Evolutionary conservation across 768 basidiomycete species (phyloP).

Genomic region (Hortiboletus campestris): DNA sequence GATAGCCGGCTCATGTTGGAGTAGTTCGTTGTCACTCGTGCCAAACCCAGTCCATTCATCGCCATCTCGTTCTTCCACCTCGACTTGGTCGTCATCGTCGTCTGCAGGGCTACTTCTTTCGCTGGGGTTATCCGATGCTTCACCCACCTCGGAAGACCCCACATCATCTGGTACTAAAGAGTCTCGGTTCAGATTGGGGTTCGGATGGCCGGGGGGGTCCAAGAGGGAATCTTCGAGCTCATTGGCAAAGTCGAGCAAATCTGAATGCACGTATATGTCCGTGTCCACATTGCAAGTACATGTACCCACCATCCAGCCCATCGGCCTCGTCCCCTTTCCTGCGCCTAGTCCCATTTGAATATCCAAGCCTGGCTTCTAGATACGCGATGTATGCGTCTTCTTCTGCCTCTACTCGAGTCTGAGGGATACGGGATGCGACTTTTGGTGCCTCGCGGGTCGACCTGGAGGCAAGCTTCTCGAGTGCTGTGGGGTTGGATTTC

Average conservation of each 20-base stretch:
- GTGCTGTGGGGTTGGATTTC: slow-evolving; percentile 26
- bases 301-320: slow-evolving; percentile 73
- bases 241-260: slow-evolving; percentile 54
- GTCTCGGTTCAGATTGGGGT: background rate
- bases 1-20: background rate
- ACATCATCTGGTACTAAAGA: background rate
- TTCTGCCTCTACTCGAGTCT: slow-evolving; percentile 48
- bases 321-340: slow-evolving; percentile 59
- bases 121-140: background rate
- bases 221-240: slow-evolving; percentile 15
- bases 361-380: slow-evolving; percentile 75
- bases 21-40: slow-evolving; percentile 1
- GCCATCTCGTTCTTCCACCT: slow-evolving; percentile 25
- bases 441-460: slow-evolving; percentile 8
- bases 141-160: background rate
- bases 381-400: slow-evolving; percentile 88
- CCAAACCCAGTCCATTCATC: slow-evolving; percentile 42
- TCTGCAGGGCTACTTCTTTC: background rate
- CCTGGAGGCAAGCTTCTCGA: slow-evolving; percentile 34
- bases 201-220: background rate
- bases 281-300: background rate
- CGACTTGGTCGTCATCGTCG: background rate
- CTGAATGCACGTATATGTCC: slow-evolving; percentile 29
- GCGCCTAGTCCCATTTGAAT: slow-evolving; percentile 42
- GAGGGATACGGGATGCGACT: slow-evolving; percentile 15